Conservation (phyloP, 2,329 filamentous ascomycete species). For the Pseudogymnoascus sp. region DNA sequence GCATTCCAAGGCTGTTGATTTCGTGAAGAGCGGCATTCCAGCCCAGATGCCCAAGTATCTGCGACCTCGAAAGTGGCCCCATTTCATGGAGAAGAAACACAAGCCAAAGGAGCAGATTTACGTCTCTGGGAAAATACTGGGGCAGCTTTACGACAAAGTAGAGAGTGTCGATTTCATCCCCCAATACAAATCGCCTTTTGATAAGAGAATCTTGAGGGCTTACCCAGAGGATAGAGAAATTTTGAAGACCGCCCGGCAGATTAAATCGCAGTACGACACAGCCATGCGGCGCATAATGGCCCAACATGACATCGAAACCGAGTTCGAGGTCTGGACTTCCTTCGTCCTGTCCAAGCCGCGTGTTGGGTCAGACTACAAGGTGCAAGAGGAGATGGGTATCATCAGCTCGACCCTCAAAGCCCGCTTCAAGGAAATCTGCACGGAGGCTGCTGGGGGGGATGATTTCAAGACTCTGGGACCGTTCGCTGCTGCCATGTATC, state of each 20-base stretch:
- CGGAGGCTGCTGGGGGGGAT: conserved; percentile 52
- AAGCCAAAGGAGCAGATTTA: conserved; percentile 45
- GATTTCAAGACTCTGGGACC: conserved; percentile 53
- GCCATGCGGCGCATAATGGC: conserved; percentile 72
- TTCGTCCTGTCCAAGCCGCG: conserved; percentile 72
- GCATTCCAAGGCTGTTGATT: conserved; percentile 90
- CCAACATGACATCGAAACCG: conserved; percentile 72
- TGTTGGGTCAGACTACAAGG: conserved; percentile 71
- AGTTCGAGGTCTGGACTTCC: conserved; percentile 86
- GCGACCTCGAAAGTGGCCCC: conserved; percentile 60
- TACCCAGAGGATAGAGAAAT: conserved; percentile 47
- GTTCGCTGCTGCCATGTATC: conserved; percentile 84
- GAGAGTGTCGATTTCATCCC: conserved; percentile 59
- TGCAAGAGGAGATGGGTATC: conserved; percentile 71
- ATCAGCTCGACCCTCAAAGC: conserved; percentile 59
- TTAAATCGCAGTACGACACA: conserved; percentile 74
- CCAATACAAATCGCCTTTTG: conserved; percentile 64
- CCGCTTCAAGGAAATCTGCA: conserved; percentile 59
- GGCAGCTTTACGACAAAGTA: conserved; percentile 74
- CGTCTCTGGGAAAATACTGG: conserved; percentile 62
- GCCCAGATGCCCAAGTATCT: conserved; percentile 57
- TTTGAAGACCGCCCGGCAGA: conserved; percentile 48
- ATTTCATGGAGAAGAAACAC: conserved; percentile 72
- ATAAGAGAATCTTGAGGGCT: conserved; percentile 60
- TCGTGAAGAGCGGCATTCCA: conserved; percentile 77